phyloP scores from a whole-genome alignment of 2,329 filamentous ascomycete genomes.

The Fusarium sp. region DNA sequence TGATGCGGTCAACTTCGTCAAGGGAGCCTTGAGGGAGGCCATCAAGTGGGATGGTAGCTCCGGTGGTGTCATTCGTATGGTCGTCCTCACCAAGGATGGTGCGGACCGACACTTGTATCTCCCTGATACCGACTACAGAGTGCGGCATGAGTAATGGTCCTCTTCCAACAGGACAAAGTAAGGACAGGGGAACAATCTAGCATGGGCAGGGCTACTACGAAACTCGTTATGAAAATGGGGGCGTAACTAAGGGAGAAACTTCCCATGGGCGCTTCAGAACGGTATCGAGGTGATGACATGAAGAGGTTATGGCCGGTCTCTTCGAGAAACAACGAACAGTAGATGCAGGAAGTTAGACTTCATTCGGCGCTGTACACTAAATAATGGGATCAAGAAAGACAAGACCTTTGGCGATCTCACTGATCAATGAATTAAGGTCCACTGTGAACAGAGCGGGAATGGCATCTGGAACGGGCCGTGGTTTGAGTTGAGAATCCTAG shows the following conservation, averaged over 20 bases:
- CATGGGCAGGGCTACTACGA: constrained; percentile 31
- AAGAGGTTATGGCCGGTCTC: constrained; percentile 28
- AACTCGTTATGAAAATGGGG: constrained; percentile 38
- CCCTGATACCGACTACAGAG: constrained; percentile 90
- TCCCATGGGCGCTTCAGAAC: constrained; percentile 10
- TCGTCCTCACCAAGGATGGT: constrained; percentile 91
- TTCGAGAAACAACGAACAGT: constrained; percentile 24
- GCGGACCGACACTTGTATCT: constrained; percentile 95
- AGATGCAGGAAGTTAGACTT: constrained; percentile 44
- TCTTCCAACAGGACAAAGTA: constrained; percentile 39
- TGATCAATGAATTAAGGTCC: constrained; percentile 16
- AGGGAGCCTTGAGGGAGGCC: constrained; percentile 89
- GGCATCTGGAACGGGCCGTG: constrained; percentile 12
- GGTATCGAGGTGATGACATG: constrained; percentile 17
- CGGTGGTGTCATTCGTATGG: constrained; percentile 97
- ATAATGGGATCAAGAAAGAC: constrained; percentile 49
- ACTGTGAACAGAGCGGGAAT: constrained; percentile 24
- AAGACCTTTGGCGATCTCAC: constrained; percentile 40
- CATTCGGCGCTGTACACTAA: constrained; percentile 51
- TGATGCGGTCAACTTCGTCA: constrained; percentile 93
- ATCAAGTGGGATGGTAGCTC: constrained; percentile 99
- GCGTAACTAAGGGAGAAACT: constrained; percentile 21
- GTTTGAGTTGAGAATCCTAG: constrained; percentile 4
- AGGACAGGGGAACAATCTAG: constrained; percentile 23
- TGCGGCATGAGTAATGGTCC: constrained; percentile 71